Conservation (phyloP, 192 early-diverging fungal genomes). For the Helicostylum pulchrum region DNA sequence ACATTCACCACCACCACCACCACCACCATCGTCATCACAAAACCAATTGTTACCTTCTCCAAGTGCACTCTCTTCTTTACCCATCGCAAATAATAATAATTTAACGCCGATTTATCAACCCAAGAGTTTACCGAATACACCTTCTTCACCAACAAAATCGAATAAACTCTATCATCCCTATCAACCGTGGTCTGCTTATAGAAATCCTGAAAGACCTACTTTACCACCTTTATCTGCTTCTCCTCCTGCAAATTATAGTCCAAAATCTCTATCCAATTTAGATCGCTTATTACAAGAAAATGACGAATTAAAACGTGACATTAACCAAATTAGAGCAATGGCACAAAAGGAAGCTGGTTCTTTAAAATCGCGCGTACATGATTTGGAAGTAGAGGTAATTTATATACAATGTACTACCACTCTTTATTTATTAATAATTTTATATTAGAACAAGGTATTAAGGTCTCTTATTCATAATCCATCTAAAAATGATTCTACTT, state of each 20-base stretch:
- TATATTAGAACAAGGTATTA: conserved; percentile 3
- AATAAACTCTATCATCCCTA: neutral
- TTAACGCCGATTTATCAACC: conserved; percentile 7
- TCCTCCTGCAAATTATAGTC: neutral
- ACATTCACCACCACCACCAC: neutral
- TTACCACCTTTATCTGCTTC: conserved; percentile 2
- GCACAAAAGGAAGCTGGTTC: conserved; percentile 2
- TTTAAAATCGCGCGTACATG: conserved; percentile 14
- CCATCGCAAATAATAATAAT: conserved; percentile 5
- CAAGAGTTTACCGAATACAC: conserved; percentile 7
- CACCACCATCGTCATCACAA: neutral
- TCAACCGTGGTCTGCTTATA: conserved; percentile 13
- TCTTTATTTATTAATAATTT: neutral
- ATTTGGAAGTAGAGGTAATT: conserved; percentile 18
- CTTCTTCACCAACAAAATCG: conserved; percentile 9
- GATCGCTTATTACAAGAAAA: conserved; percentile 7
- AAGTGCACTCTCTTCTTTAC: conserved; percentile 14
- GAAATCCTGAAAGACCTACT: conserved; percentile 3
- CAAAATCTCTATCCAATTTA: neutral
- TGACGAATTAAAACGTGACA: conserved; percentile 12
- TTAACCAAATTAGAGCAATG: conserved; percentile 12
- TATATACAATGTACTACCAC: neutral
- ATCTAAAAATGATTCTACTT: neutral
- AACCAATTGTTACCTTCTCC: conserved; percentile 7
- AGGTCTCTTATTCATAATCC: conserved; percentile 6